Evolutionary conservation across 1,284 basidiomycete species (phyloP).

Genomic region (Malassezia arunalokei): DNA sequence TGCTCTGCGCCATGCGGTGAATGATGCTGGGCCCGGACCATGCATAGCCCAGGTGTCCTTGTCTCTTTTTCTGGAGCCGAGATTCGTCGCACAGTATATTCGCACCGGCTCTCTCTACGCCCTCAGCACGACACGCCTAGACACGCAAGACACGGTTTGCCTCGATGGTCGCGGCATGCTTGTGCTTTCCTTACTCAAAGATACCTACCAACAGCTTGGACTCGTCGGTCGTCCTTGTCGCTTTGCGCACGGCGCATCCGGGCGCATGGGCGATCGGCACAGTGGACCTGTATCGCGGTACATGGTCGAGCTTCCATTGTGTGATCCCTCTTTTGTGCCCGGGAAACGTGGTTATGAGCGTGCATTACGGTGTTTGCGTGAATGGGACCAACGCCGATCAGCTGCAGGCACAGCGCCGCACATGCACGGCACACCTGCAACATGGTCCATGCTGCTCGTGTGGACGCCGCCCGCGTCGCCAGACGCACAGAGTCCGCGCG

Average conservation of each 20-base stretch:
- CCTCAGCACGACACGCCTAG: slow-evolving; percentile 21
- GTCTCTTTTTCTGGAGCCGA: slow-evolving; percentile 32
- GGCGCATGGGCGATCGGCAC: slow-evolving; percentile 34
- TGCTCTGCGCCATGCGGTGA: background rate
- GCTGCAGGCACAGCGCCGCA: background rate
- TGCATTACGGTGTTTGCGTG: slow-evolving; percentile 20
- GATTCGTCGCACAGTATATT: slow-evolving; percentile 34
- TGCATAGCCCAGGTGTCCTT: slow-evolving; percentile 27
- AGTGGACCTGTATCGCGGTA: slow-evolving; percentile 31
- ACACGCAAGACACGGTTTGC: slow-evolving; percentile 30
- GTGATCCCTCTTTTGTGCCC: slow-evolving; percentile 33
- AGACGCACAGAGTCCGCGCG: background rate
- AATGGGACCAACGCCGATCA: slow-evolving; percentile 27
- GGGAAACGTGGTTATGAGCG: slow-evolving; percentile 37
- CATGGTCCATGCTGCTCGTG: slow-evolving; percentile 5
- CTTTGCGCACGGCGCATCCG: slow-evolving; percentile 26
- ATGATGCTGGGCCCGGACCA: background rate
- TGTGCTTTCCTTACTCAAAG: slow-evolving; percentile 33
- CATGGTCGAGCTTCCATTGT: slow-evolving; percentile 30
- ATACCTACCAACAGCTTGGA: slow-evolving; percentile 42
- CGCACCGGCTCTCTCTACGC: slow-evolving; percentile 26
- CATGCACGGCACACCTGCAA: background rate
- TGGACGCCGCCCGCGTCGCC: slow-evolving; percentile 3
- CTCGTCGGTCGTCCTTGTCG: slow-evolving; percentile 34
- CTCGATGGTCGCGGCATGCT: slow-evolving; percentile 36